Evolutionary conservation across 352 stramenopile genomes (phyloP).

Genomic region (Elongisporangium undulatum): DNA sequence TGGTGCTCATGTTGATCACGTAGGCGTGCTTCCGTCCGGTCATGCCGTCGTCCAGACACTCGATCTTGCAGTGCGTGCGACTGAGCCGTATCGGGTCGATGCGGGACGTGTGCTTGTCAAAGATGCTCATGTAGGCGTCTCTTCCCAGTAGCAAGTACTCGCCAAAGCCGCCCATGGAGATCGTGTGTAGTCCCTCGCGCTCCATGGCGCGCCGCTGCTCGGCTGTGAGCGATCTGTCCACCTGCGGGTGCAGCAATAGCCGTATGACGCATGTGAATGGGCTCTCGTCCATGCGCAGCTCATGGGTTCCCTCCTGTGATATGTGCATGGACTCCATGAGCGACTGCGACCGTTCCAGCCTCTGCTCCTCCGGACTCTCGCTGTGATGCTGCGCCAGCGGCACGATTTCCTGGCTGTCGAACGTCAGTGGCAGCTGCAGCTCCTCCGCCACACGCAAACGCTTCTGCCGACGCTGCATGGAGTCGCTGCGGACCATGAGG

Average conservation of each 20-base stretch:
- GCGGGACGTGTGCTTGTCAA: conserved; percentile 21
- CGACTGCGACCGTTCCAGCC: conserved; percentile 28
- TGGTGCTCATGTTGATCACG: conserved; percentile 33
- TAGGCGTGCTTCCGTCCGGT: conserved; percentile 16
- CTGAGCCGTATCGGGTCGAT: conserved; percentile 37
- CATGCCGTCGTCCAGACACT: conserved; percentile 16
- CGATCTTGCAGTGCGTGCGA: conserved; percentile 31
- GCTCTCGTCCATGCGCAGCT: conserved; percentile 22
- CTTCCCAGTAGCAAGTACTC: conserved; percentile 22
- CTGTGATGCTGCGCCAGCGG: not conserved
- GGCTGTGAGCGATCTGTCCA: conserved; percentile 27
- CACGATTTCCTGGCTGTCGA: not conserved
- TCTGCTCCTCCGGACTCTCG: conserved; percentile 17
- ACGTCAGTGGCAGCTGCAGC: not conserved
- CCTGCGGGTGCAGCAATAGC: conserved; percentile 28
- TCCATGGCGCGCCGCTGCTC: conserved; percentile 25
- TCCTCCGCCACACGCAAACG: not conserved
- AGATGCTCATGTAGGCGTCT: conserved; percentile 26
- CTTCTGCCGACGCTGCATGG: not conserved
- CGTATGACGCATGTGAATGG: conserved; percentile 28
- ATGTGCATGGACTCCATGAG: conserved; percentile 17
- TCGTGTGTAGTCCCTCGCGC: conserved; percentile 23
- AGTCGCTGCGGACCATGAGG: not conserved
- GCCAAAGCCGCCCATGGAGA: conserved; percentile 27
- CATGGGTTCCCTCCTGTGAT: conserved; percentile 36